Conservation (phyloP, 2,329 filamentous ascomycete species). For the Ampelomyces quisqualis region DNA sequence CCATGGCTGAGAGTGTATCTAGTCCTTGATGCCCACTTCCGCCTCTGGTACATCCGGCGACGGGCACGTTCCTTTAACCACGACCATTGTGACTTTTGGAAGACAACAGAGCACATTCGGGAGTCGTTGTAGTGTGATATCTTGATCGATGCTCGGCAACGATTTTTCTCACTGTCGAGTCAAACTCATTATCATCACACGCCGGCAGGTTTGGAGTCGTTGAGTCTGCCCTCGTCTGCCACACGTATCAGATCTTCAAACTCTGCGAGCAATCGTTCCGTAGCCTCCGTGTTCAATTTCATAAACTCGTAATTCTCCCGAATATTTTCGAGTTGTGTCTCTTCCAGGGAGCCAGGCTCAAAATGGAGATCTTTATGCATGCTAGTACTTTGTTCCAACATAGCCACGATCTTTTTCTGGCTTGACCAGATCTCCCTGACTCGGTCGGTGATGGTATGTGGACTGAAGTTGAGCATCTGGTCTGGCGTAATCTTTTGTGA, state of each 20-base stretch:
- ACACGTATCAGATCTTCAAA: slow-evolving; percentile 15
- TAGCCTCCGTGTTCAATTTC: slow-evolving; percentile 15
- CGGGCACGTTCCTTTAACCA: no score
- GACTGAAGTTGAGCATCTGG: slow-evolving; percentile 3
- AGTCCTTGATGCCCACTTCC: no score
- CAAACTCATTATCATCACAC: no score
- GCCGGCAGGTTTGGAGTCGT: no score
- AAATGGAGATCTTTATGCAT: slow-evolving; percentile 3
- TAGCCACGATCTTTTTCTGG: slow-evolving; percentile 8
- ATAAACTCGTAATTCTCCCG: slow-evolving; percentile 4
- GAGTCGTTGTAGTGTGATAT: no score
- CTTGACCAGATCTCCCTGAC: slow-evolving; percentile 9
- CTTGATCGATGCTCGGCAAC: no score
- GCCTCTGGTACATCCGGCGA: no score
- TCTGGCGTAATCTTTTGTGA: no score
- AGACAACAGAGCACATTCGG: not conserved
- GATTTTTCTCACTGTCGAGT: no score
- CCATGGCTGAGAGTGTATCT: no score
- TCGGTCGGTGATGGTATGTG: slow-evolving; percentile 5
- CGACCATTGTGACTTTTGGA: not conserved
- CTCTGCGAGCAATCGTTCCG: slow-evolving; percentile 16
- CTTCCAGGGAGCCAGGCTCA: slow-evolving; percentile 1
- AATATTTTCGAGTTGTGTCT: slow-evolving; percentile 2
- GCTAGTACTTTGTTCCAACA: slow-evolving; percentile 5
- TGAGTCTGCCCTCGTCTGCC: slow-evolving; percentile 9